Percentiles rank a stretch among this genome's conserved stretches.
Evolutionary conservation across 305 asterid genomes (phyloP).

Genomic region (Fraxinus xanthoxyloides): DNA sequence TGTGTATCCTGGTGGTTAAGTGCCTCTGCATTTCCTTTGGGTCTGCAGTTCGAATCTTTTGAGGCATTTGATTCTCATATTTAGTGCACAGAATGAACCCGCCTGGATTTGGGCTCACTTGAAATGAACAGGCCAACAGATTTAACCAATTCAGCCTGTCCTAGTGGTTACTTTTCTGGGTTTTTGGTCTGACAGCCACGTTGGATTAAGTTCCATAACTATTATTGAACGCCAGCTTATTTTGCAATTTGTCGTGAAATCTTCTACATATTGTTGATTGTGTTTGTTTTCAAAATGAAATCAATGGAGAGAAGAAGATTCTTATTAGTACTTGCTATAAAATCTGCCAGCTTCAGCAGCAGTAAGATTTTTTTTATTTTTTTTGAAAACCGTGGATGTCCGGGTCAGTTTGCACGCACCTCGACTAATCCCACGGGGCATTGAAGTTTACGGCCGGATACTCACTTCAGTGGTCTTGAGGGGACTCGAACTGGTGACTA

Average conservation of each 20-base stretch:
- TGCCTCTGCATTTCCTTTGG: not conserved
- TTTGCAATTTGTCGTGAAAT: not conserved
- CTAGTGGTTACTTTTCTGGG: not conserved
- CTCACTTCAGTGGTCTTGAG: too few relatives aligned
- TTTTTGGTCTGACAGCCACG: not conserved
- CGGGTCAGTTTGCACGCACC: too few relatives aligned
- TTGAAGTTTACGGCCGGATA: too few relatives aligned
- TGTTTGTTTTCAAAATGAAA: not conserved
- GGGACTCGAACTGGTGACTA: too few relatives aligned
- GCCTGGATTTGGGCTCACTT: not conserved
- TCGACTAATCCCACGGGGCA: too few relatives aligned
- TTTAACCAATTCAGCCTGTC: not conserved
- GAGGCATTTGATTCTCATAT: not conserved
- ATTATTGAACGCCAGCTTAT: not conserved
- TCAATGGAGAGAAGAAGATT: not conserved
- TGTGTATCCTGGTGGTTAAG: not conserved
- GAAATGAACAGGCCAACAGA: not conserved
- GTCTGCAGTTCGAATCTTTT: not conserved
- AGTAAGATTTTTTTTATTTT: not conserved
- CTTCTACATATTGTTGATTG: not conserved
- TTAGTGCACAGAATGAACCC: not conserved
- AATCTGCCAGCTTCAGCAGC: not conserved
- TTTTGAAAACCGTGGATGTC: too few relatives aligned
- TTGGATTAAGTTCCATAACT: not conserved
- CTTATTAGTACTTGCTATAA: not conserved